Percentiles rank a stretch among this genome's conserved stretches.
Conservation (phyloP, 495 filamentous ascomycete species). For the Penicillium odoratum region DNA sequence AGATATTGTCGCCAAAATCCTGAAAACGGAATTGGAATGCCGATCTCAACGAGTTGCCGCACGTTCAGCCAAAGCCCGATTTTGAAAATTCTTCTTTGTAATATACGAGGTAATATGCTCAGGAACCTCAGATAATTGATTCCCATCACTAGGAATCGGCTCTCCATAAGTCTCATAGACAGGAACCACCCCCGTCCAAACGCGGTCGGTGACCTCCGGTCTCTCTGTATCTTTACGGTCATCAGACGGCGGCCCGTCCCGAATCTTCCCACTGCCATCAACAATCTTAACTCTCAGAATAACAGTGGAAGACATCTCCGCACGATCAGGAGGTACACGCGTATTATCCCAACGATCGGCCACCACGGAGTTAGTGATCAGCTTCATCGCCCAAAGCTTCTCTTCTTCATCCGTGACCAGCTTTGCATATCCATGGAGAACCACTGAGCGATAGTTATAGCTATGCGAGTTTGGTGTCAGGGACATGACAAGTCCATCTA, state of each 20-base stretch:
- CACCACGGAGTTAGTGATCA: conserved; percentile 76
- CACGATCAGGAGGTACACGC: conserved; percentile 67
- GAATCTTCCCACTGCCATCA: conserved; percentile 76
- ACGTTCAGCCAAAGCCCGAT: conserved; percentile 52
- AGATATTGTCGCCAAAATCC: too few relatives aligned
- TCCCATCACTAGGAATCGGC: conserved; percentile 62
- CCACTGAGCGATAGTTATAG: conserved; percentile 86
- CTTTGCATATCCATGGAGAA: conserved; percentile 73
- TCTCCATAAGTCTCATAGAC: conserved; percentile 64
- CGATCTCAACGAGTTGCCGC: conserved; percentile 22
- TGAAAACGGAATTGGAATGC: too few relatives aligned
- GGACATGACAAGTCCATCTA: conserved; percentile 75
- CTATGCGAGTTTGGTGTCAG: conserved; percentile 78
- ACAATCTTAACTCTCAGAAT: conserved; percentile 70
- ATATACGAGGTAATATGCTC: conserved; percentile 62
- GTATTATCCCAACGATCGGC: conserved; percentile 66
- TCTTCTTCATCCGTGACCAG: conserved; percentile 67
- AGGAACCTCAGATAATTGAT: conserved; percentile 60
- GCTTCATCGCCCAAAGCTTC: conserved; percentile 79
- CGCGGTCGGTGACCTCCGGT: conserved; percentile 55
- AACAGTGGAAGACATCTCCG: conserved; percentile 75
- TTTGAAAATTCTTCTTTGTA: conserved; percentile 53
- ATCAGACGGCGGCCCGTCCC: conserved; percentile 67
- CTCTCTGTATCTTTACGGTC: conserved; percentile 67
- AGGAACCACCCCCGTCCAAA: conserved; percentile 85